A percentile compares a stretch with the other conserved stretches of the same genome.
These are phyloP conservation scores for Tetratostichococcus sp. DNA, from an alignment of 139 green algal genomes.

Conservation along the genomic window DNA sequence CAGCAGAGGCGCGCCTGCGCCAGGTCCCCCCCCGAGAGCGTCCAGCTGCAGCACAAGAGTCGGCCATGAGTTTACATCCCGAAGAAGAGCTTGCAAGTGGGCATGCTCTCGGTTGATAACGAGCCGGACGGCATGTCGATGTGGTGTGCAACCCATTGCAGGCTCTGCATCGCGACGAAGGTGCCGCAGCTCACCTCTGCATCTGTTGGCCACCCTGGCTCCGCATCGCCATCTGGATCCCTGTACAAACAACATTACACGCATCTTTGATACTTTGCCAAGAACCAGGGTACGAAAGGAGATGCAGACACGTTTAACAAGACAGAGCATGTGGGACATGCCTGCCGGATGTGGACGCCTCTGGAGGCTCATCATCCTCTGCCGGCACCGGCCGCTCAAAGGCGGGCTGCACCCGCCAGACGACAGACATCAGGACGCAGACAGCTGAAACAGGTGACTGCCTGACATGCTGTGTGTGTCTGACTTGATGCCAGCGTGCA, in stretches of 20 bases:
- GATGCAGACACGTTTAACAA: background rate
- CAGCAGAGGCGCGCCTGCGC: background rate
- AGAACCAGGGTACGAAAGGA: too few relatives aligned
- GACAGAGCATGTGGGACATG: background rate
- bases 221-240: background rate
- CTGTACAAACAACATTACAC: background rate
- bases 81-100: too few relatives aligned
- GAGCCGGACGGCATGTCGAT: too few relatives aligned
- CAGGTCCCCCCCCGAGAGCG: background rate
- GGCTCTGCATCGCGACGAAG: background rate
- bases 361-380: background rate
- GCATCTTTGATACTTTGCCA: too few relatives aligned
- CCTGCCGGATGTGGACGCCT: constrained; percentile 6
- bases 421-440: background rate
- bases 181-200: background rate
- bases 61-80: too few relatives aligned
- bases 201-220: background rate
- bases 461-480: too few relatives aligned
- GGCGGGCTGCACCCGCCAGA: background rate
- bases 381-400: background rate
- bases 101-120: too few relatives aligned
- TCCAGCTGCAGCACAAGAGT: background rate
- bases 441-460: too few relatives aligned
- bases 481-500: background rate
- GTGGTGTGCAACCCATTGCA: too few relatives aligned